A percentile compares a stretch with the other conserved stretches of the same genome.
Conservation (phyloP, 805 yeast genomes). For the Saturnispora saitoi region DNA sequence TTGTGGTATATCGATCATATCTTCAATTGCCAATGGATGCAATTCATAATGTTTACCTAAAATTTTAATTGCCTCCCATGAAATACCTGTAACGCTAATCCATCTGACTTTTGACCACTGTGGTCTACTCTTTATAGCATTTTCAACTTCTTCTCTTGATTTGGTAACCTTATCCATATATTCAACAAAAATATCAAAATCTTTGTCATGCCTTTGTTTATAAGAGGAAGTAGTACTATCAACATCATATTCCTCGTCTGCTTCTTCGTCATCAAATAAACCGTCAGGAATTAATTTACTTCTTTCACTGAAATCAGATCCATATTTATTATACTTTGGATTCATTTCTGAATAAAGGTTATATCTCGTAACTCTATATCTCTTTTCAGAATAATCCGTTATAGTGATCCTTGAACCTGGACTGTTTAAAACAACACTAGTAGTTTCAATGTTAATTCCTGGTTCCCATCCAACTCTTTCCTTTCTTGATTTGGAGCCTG, state of each 20-base stretch:
- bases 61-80: constrained; percentile 49
- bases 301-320: constrained; percentile 7
- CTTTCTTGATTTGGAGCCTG: constrained; percentile 32
- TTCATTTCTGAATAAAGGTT: constrained; percentile 30
- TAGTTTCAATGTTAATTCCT: constrained; percentile 44
- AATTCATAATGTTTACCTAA: constrained; percentile 37
- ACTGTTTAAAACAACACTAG: constrained; percentile 41
- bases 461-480: constrained; percentile 50
- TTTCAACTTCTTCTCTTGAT: constrained; percentile 25
- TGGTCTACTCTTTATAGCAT: constrained; percentile 31
- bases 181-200: constrained; percentile 7
- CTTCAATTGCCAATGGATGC: constrained; percentile 51
- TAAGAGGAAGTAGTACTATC: not conserved
- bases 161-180: constrained; percentile 15
- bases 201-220: not conserved
- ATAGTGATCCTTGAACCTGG: constrained; percentile 47
- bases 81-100: constrained; percentile 52
- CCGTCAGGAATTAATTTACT: constrained; percentile 1
- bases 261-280: constrained; percentile 9
- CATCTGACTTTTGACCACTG: constrained; percentile 44
- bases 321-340: constrained; percentile 15
- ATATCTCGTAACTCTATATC: constrained; percentile 37
- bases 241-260: constrained; percentile 5
- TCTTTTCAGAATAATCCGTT: constrained; percentile 39
- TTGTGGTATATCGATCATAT: constrained; percentile 55